Percentiles rank a stretch among this genome's conserved stretches.
phyloP scores from a whole-genome alignment of 1,139 yeast genomes.

The Diutina scorzettiae region DNA sequence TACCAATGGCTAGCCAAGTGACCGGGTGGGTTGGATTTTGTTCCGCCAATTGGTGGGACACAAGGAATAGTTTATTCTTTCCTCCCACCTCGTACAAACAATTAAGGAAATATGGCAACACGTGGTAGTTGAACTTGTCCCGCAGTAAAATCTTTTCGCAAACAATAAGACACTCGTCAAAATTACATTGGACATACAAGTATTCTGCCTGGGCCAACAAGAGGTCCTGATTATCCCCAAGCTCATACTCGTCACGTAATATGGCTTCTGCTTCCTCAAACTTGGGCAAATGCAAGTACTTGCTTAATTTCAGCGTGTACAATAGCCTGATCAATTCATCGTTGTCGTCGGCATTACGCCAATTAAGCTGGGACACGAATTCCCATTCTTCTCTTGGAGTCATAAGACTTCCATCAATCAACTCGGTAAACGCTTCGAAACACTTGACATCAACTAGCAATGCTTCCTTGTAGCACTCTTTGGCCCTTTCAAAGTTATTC shows the following conservation, averaged over 20 bases:
- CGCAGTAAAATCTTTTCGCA: constrained; percentile 54
- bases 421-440: constrained; percentile 82
- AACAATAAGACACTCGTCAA: constrained; percentile 59
- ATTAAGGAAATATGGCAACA: constrained; percentile 71
- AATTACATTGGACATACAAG: constrained; percentile 66
- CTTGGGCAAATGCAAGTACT: constrained; percentile 48
- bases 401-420: constrained; percentile 61
- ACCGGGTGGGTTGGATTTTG: constrained; percentile 71
- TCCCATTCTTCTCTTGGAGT: constrained; percentile 88
- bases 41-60: constrained; percentile 83
- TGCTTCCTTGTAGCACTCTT: constrained; percentile 82
- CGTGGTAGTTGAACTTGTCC: constrained; percentile 64
- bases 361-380: constrained; percentile 53
- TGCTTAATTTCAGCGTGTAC: constrained; percentile 67
- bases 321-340: constrained; percentile 66
- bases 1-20: constrained; percentile 90
- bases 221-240: constrained; percentile 60
- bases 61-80: constrained; percentile 64
- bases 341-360: constrained; percentile 67
- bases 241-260: constrained; percentile 58
- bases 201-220: constrained; percentile 61
- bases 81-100: constrained; percentile 81
- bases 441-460: constrained; percentile 82
- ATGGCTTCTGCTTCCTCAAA: constrained; percentile 58
- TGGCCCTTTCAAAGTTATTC: constrained; percentile 78